These are phyloP conservation scores for Fusarium sp. DNA, from an alignment of 2,329 filamentous ascomycete species.

Conservation along the genomic window DNA sequence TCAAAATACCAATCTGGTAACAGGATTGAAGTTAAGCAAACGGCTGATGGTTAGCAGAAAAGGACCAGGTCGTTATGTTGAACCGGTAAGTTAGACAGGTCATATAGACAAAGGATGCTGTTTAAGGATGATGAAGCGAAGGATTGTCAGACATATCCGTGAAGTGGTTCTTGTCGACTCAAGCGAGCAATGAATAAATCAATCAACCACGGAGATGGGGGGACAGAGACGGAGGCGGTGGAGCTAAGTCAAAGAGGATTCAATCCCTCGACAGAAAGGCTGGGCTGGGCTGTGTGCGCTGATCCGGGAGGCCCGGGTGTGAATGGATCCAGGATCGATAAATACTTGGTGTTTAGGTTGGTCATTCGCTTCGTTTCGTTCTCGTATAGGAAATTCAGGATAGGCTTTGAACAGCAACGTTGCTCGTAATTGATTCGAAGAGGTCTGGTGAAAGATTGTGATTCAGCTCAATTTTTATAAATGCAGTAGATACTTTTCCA, in stretches of 20 bases:
- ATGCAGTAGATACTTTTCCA: conserved; percentile 1
- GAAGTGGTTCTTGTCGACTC: conserved; percentile 20
- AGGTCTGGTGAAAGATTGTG: background rate
- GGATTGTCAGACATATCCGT: conserved; percentile 25
- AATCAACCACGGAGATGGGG: conserved; percentile 8
- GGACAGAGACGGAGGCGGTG: conserved; percentile 29
- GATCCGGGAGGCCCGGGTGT: conserved; percentile 44
- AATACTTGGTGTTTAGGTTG: conserved; percentile 39
- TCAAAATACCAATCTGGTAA: background rate
- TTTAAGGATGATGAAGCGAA: conserved; percentile 27
- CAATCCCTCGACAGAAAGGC: conserved; percentile 15
- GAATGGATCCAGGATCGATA: conserved; percentile 40
- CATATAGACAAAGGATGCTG: conserved; percentile 1
- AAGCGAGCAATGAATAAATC: conserved; percentile 12
- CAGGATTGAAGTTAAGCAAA: background rate
- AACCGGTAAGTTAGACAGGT: background rate
- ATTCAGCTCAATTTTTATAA: background rate
- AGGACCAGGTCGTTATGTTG: conserved; percentile 23
- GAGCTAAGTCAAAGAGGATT: conserved; percentile 34
- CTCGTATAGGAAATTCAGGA: conserved; percentile 7
- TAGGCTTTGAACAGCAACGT: background rate
- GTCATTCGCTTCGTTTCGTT: conserved; percentile 13
- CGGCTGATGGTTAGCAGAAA: conserved; percentile 1
- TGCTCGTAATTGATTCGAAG: background rate
- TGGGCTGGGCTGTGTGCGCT: conserved; percentile 35